Conservation (phyloP, 2,329 filamentous ascomycete species). For the Cytospora chrysosperma region DNA sequence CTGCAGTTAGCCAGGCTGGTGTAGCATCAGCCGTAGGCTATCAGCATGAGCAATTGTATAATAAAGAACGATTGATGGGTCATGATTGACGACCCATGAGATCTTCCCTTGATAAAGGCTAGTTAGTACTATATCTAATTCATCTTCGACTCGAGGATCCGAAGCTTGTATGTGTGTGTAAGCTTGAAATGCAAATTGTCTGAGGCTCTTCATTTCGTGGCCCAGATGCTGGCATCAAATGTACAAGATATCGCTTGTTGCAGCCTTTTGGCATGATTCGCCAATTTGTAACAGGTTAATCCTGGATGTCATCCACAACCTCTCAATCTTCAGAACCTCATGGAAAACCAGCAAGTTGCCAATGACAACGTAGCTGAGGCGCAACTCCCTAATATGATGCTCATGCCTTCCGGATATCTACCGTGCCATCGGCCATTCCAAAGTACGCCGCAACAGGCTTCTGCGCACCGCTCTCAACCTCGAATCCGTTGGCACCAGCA, state of each 20-base stretch:
- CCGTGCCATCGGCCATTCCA: constrained; percentile 76
- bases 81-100: constrained; percentile 23
- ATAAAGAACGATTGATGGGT: constrained; percentile 24
- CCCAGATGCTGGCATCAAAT: neutral
- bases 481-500: constrained; percentile 72
- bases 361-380: neutral
- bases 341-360: neutral
- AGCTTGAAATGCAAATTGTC: neutral
- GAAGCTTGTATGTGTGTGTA: neutral
- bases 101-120: constrained; percentile 16
- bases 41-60: constrained; percentile 26
- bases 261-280: neutral
- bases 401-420: constrained; percentile 45
- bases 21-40: constrained; percentile 16
- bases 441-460: constrained; percentile 95
- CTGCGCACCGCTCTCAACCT: constrained; percentile 73
- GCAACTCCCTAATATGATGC: neutral
- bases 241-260: neutral
- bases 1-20: constrained; percentile 16
- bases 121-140: constrained; percentile 23
- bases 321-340: neutral
- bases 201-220: neutral
- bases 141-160: constrained; percentile 14
- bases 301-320: neutral
- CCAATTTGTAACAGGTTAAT: neutral